Conservation (phyloP, 2,329 filamentous ascomycete genomes). For the Didymella keratinophila region DNA sequence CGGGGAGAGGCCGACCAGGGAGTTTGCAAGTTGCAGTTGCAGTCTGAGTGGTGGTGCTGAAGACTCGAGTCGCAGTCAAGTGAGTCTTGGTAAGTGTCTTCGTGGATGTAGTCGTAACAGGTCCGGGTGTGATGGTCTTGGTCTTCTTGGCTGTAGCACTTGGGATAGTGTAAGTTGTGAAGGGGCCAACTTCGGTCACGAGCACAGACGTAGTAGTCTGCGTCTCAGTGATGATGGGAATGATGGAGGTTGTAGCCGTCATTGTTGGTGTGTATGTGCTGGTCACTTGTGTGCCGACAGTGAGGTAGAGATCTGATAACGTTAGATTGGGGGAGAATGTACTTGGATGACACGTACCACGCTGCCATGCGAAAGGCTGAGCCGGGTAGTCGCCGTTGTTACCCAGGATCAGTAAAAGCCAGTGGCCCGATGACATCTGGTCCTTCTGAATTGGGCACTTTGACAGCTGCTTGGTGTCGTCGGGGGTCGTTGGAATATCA, state of each 20-base stretch:
- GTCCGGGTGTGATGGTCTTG: constrained; percentile 43
- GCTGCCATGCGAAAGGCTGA: constrained; percentile 56
- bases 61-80: constrained; percentile 36
- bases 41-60: constrained; percentile 46
- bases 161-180: constrained; percentile 43
- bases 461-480: constrained; percentile 50
- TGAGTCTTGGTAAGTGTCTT: constrained; percentile 40
- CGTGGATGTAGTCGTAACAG: constrained; percentile 36
- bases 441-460: constrained; percentile 55
- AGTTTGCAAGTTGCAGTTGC: constrained; percentile 50
- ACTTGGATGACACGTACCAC: constrained; percentile 44
- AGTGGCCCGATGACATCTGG: constrained; percentile 55
- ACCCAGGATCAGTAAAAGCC: constrained; percentile 55
- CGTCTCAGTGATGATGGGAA: constrained; percentile 37
- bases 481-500: constrained; percentile 52
- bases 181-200: constrained; percentile 38
- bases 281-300: constrained; percentile 44
- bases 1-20: constrained; percentile 38
- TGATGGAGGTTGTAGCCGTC: constrained; percentile 42
- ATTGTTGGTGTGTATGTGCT: constrained; percentile 45
- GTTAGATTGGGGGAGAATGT: constrained; percentile 4
- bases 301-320: constrained; percentile 41
- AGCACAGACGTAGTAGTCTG: constrained; percentile 35
- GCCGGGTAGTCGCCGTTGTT: constrained; percentile 53
- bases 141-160: constrained; percentile 43